A percentile compares a stretch with the other conserved stretches of the same genome.
Conservation (phyloP, 2,329 filamentous ascomycete genomes). For the Diplodia mutila region DNA sequence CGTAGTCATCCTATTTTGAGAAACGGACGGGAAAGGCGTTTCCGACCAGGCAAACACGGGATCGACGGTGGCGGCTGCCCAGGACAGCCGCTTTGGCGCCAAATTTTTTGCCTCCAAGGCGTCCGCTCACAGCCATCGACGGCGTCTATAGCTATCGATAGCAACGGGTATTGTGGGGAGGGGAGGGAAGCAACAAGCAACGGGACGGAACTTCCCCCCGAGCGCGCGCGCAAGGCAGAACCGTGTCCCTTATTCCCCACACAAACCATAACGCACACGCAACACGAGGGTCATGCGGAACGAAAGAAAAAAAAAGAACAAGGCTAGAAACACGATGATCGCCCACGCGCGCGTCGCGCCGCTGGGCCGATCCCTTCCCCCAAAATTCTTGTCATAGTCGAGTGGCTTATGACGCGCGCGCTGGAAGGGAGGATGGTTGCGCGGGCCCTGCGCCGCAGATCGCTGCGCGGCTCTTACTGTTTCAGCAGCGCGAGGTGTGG, state of each 20-base stretch:
- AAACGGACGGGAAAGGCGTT: background rate
- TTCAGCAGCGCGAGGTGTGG: background rate
- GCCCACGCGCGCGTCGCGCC: background rate
- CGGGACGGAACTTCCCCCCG: background rate
- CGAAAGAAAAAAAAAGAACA: background rate
- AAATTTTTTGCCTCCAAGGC: background rate
- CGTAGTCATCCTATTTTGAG: background rate
- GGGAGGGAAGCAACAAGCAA: background rate
- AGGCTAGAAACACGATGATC: background rate
- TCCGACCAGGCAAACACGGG: background rate
- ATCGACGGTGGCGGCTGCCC: background rate
- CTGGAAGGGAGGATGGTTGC: background rate
- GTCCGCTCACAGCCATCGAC: background rate
- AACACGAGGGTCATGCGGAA: background rate
- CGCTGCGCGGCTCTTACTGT: conserved; percentile 9
- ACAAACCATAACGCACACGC: background rate
- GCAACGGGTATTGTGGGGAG: background rate
- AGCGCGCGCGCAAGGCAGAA: background rate
- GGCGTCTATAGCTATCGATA: background rate
- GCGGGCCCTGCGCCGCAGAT: conserved; percentile 2
- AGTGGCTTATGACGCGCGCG: background rate
- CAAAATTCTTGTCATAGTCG: background rate
- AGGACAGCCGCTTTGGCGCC: background rate
- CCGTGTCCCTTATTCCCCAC: background rate
- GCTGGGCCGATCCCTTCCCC: background rate